These are phyloP conservation scores for Torulaspora pretoriensis DNA, from an alignment of 1,139 yeast genomes.

Conservation along the genomic window DNA sequence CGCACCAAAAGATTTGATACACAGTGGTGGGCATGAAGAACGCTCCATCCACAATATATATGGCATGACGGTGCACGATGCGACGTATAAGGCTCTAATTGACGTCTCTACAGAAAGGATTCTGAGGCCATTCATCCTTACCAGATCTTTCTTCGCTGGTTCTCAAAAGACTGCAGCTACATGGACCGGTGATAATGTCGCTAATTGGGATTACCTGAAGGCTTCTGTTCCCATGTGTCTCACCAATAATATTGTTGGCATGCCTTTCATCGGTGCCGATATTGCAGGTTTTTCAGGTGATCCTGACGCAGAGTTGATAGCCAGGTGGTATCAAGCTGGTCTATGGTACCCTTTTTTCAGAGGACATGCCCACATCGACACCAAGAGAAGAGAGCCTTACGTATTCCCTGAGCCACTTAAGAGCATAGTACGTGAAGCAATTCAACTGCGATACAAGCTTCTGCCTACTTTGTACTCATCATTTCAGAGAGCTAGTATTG, in stretches of 20 bases:
- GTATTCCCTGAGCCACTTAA: constrained; percentile 71
- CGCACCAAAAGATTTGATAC: constrained; percentile 75
- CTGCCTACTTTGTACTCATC: constrained; percentile 78
- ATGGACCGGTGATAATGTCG: constrained; percentile 98
- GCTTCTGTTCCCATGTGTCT: constrained; percentile 83
- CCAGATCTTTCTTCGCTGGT: constrained; percentile 85
- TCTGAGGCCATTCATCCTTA: constrained; percentile 81
- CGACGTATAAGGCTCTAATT: constrained; percentile 65
- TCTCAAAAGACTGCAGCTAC: constrained; percentile 87
- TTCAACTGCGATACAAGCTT: constrained; percentile 66
- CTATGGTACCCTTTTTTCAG: constrained; percentile 95
- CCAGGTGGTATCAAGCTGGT: constrained; percentile 96
- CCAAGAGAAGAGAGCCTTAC: constrained; percentile 92
- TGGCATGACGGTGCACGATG: constrained; percentile 75
- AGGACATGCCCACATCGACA: constrained; percentile 93
- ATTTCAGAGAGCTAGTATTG: constrained; percentile 59
- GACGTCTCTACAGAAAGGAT: constrained; percentile 46
- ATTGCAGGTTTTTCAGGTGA: constrained; percentile 96
- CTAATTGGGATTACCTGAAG: constrained; percentile 83
- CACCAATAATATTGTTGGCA: constrained; percentile 75
- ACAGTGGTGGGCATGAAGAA: constrained; percentile 80
- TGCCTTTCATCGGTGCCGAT: constrained; percentile 95
- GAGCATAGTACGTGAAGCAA: constrained; percentile 63
- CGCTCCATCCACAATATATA: constrained; percentile 84
- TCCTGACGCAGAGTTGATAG: constrained; percentile 72